Evolutionary conservation across 768 basidiomycete genomes (phyloP).

Genomic region (Kwoniella shandongensis): DNA sequence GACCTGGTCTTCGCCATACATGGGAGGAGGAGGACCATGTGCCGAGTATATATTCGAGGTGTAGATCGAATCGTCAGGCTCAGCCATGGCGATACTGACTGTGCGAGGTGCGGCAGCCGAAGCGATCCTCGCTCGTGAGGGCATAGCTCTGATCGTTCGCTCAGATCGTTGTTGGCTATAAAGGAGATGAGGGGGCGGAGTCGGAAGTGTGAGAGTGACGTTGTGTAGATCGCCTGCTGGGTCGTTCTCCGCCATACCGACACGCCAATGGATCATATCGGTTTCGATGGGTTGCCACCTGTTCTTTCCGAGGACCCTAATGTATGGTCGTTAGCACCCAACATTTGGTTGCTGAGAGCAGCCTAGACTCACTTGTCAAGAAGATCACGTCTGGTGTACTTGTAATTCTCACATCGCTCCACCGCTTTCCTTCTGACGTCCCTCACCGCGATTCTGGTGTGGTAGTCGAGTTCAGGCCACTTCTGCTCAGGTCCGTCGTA

Average conservation of each 20-base stretch:
- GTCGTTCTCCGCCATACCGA: conserved; percentile 33
- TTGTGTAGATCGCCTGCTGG: conserved; percentile 45
- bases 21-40: conserved; percentile 22
- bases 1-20: conserved; percentile 48
- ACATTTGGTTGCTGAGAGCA: not conserved
- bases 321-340: not conserved
- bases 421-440: conserved; percentile 52
- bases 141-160: conserved; percentile 39
- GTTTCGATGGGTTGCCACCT: conserved; percentile 53
- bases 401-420: conserved; percentile 53
- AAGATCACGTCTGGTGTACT: conserved; percentile 52
- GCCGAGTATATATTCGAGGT: conserved; percentile 10
- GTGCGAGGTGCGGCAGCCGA: conserved; percentile 26
- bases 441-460: conserved; percentile 49
- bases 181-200: conserved; percentile 33
- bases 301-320: conserved; percentile 47
- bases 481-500: conserved; percentile 49
- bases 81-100: conserved; percentile 36
- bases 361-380: conserved; percentile 50
- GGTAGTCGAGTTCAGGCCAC: conserved; percentile 48
- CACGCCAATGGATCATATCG: conserved; percentile 45
- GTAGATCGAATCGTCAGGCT: conserved; percentile 11
- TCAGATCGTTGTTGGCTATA: conserved; percentile 11
- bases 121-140: conserved; percentile 24
- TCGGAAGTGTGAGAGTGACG: conserved; percentile 42